Base-by-base conservation (phyloP, 192 early-diverging fungal species). In the Coemansia sp. region DNA sequence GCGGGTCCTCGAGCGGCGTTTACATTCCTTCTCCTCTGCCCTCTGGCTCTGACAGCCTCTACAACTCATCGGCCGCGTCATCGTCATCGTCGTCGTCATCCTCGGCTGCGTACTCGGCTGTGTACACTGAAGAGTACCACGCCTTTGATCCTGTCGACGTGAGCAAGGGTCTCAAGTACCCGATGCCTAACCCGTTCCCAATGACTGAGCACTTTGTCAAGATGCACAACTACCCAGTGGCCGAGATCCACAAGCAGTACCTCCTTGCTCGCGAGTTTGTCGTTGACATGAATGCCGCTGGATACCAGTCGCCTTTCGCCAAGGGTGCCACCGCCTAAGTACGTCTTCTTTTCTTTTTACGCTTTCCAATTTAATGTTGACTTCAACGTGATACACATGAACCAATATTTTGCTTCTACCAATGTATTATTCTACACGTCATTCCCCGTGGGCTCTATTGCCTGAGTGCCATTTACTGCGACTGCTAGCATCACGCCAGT, bases 251-350 rank as follows among this genome's bases (percentile, higher is more conserved):
- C 67, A 40, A 75, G 73, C 50, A 75, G 76, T 83, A 83, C 40
- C 31, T 36, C 6, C 33, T 70, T 36, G 76, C 81, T 46, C 66
- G 39, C 62, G 65, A 76, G 70, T 84, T 84, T 77, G 78, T 80
- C 18, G n/a, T 27, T 34, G 82, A 84, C 49, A 69, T 84, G 70
- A 84, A 79, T 65, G 40, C 47, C 39, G 68, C 61, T 44, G 71
- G 68, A 20, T 84, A 80, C 74, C 77, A 79, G 71, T 84, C 82
- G 71, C 78, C 82, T 1, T 84, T 69, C 49, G 80, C 76, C 62
- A 75, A 75, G 72, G 68, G 65, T 46, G 68, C 62, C 13, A 20
- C 58, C 18, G 58, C 58, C 3, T 61, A 38, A 39, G 33, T 27
- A 20, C 22, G n/a, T 9, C 58, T 61, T 36, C 20, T 60, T 36